These are phyloP conservation scores for Boletellus deceptivus DNA, from an alignment of 1,284 basidiomycete species.

Conservation along the genomic window DNA sequence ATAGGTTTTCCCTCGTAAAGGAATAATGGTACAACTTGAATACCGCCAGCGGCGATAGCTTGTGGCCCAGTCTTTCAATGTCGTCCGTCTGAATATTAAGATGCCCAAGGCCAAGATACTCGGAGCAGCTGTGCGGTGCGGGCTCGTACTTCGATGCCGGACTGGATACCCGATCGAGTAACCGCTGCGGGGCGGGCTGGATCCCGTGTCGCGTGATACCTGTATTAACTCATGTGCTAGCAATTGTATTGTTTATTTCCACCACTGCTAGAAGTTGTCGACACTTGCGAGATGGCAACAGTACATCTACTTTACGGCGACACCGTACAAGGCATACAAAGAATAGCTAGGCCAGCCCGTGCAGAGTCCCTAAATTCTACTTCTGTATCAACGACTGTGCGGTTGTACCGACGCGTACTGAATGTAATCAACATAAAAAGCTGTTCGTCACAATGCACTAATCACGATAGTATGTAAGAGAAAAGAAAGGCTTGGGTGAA, in stretches of 20 bases:
- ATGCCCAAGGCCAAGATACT: constrained; percentile 19
- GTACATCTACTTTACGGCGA: no score
- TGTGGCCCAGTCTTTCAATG: constrained; percentile 3
- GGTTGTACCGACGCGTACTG: not conserved
- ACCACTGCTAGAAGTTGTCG: no score
- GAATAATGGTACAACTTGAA: constrained; percentile 5
- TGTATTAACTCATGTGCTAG: not conserved
- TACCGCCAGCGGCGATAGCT: constrained; percentile 4
- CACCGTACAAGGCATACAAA: no score
- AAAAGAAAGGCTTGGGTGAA: constrained; percentile 1
- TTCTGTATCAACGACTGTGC: not conserved
- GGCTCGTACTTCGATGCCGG: not conserved
- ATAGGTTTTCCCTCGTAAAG: constrained; percentile 17
- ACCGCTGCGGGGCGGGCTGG: not conserved
- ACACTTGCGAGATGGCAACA: no score
- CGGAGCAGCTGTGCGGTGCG: not conserved
- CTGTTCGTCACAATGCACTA: constrained; percentile 5
- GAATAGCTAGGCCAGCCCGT: no score
- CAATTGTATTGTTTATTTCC: not conserved
- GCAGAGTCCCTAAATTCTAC: constrained; percentile 6
- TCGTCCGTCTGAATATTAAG: constrained; percentile 26
- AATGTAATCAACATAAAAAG: constrained; percentile 7
- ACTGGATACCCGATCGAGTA: constrained; percentile 7
- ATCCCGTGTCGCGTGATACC: not conserved
- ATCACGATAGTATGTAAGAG: constrained; percentile 8